Evolutionary conservation across 805 yeast species (phyloP).

Genomic region (Jamesozyma hellenica): DNA sequence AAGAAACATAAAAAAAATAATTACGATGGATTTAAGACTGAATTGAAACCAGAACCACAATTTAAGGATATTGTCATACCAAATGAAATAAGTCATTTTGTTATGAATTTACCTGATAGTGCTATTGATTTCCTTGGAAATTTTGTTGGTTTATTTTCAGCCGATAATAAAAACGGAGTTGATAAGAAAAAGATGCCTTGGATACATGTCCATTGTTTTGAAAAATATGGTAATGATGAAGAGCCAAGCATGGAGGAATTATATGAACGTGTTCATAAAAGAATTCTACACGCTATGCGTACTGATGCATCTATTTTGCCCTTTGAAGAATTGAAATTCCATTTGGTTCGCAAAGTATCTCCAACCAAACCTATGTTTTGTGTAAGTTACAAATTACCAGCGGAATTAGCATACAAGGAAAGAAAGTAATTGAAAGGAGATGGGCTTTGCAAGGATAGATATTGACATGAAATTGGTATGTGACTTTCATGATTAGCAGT

Average conservation of each 20-base stretch:
- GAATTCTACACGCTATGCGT: conserved; percentile 37
- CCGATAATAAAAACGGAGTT: conserved; percentile 25
- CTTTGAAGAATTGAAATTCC: conserved; percentile 47
- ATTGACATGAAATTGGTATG: no score
- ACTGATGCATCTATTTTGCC: conserved; percentile 39
- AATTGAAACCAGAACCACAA: conserved; percentile 13
- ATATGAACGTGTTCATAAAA: conserved; percentile 51
- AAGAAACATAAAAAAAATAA: conserved; percentile 29
- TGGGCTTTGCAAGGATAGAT: no score
- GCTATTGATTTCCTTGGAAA: conserved; percentile 77
- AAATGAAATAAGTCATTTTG: conserved; percentile 47
- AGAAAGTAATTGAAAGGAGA: neutral
- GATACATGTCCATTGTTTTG: conserved; percentile 86
- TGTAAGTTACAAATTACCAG: conserved; percentile 64
- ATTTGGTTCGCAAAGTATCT: conserved; percentile 85
- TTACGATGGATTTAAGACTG: conserved; percentile 8
- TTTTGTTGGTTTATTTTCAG: conserved; percentile 60
- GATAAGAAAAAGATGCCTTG: conserved; percentile 54
- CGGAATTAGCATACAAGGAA: conserved; percentile 7
- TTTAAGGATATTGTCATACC: conserved; percentile 30
- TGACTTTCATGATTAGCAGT: no score
- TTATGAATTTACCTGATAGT: conserved; percentile 92
- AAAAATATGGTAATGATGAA: conserved; percentile 69
- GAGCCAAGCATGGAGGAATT: conserved; percentile 65
- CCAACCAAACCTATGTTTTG: conserved; percentile 97